Evolutionary conservation across 2,329 filamentous ascomycete genomes (phyloP).

Genomic region (Aspergillus ustus): DNA sequence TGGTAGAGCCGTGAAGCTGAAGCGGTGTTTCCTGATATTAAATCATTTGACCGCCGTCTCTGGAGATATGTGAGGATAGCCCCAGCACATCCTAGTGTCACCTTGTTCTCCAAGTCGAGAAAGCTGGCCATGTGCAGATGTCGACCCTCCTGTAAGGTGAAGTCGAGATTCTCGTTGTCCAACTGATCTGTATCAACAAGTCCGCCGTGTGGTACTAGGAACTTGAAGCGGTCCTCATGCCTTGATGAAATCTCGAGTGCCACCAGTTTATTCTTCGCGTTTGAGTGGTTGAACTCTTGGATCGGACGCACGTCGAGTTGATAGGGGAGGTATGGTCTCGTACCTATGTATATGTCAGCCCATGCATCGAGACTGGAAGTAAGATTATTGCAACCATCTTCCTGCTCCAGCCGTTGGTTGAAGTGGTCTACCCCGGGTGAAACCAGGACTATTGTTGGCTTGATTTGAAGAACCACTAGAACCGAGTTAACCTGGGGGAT

Average conservation of each 20-base stretch:
- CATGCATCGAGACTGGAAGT: neutral
- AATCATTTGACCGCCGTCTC: slow-evolving; percentile 66
- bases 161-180: slow-evolving; percentile 46
- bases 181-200: slow-evolving; percentile 49
- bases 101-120: slow-evolving; percentile 73
- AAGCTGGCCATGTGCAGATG: slow-evolving; percentile 70
- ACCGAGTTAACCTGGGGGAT: slow-evolving; percentile 27
- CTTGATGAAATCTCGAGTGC: slow-evolving; percentile 59
- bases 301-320: slow-evolving; percentile 70
- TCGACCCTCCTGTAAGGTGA: slow-evolving; percentile 64
- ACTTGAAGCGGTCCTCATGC: slow-evolving; percentile 54
- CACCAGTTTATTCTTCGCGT: slow-evolving; percentile 68
- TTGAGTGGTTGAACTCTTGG: slow-evolving; percentile 72
- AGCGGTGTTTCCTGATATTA: slow-evolving; percentile 63
- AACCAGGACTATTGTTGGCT: slow-evolving; percentile 64
- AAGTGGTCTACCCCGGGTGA: slow-evolving; percentile 60
- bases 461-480: slow-evolving; percentile 64
- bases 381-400: slow-evolving; percentile 27
- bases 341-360: slow-evolving; percentile 37
- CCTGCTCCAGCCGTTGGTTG: slow-evolving; percentile 48
- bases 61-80: slow-evolving; percentile 81
- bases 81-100: slow-evolving; percentile 85
- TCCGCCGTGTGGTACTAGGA: slow-evolving; percentile 66
- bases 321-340: slow-evolving; percentile 61
- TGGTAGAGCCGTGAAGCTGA: slow-evolving; percentile 61